Percentiles rank a stretch among this genome's conserved stretches.
phyloP scores from a whole-genome alignment of 495 filamentous ascomycete species.

The Penicillium parvum region DNA sequence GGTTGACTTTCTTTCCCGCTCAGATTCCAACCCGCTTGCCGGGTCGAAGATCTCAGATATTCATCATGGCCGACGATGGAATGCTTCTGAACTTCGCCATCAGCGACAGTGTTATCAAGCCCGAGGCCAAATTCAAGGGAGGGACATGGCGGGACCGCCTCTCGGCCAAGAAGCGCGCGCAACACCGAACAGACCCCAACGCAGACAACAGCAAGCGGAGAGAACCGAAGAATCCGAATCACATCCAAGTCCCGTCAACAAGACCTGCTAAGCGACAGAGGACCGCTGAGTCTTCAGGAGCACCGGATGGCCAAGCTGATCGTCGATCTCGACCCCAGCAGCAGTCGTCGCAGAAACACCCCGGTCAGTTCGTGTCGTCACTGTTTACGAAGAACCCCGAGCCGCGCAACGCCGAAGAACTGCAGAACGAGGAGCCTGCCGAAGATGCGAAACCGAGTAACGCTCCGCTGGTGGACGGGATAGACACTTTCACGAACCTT shows the following conservation, averaged over 20 bases:
- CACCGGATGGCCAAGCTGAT: conserved; percentile 2
- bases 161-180: conserved; percentile 68
- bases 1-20: neutral
- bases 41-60: conserved; percentile 6
- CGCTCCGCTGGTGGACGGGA: conserved; percentile 80
- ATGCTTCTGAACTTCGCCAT: conserved; percentile 91
- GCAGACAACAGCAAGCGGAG: conserved; percentile 16
- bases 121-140: conserved; percentile 70
- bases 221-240: conserved; percentile 37
- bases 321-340: conserved; percentile 10
- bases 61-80: conserved; percentile 84
- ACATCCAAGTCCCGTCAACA: conserved; percentile 27
- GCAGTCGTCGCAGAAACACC: conserved; percentile 26
- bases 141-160: conserved; percentile 88
- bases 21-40: neutral
- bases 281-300: conserved; percentile 23
- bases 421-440: conserved; percentile 39
- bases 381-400: conserved; percentile 85
- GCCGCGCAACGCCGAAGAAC: conserved; percentile 51
- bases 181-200: conserved; percentile 41
- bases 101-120: conserved; percentile 55
- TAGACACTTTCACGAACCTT: conserved; percentile 77
- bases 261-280: conserved; percentile 40
- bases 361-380: conserved; percentile 71
- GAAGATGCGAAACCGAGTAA: conserved; percentile 76